These are phyloP conservation scores for Eustoma russellianum DNA, from an alignment of 257 asterid genomes.

Conservation along the genomic window DNA sequence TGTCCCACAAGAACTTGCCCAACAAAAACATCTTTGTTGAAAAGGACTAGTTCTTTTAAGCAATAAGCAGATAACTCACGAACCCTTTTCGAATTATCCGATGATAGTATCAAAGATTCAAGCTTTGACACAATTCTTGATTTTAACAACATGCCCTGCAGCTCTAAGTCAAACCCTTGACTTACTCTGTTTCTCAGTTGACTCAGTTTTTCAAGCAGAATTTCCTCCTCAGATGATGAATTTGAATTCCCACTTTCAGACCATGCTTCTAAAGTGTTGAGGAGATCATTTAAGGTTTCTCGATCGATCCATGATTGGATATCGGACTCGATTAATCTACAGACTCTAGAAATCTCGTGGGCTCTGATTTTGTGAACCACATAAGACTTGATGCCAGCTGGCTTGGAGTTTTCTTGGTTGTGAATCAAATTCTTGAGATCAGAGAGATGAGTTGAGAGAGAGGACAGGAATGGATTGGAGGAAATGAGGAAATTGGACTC, in stretches of 20 bases:
- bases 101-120: constrained; percentile 29
- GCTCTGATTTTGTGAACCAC: constrained; percentile 35
- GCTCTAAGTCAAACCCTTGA: constrained; percentile 37
- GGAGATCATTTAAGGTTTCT: constrained; percentile 29
- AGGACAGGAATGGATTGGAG: constrained; percentile 28
- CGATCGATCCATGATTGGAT: constrained; percentile 53
- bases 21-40: constrained; percentile 72
- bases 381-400: constrained; percentile 34
- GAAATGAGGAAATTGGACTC: constrained; percentile 36
- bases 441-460: constrained; percentile 38
- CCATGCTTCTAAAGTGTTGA: constrained; percentile 10
- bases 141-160: constrained; percentile 50
- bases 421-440: constrained; percentile 29
- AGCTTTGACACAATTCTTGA: constrained; percentile 37
- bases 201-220: constrained; percentile 25
- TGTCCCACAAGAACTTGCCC: constrained; percentile 47
- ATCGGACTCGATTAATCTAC: constrained; percentile 40
- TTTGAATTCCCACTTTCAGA: constrained; percentile 1
- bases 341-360: constrained; percentile 48
- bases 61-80: constrained; percentile 53
- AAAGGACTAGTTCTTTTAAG: constrained; percentile 43
- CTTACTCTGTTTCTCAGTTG: constrained; percentile 29
- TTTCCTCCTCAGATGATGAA: constrained; percentile 21
- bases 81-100: constrained; percentile 17
- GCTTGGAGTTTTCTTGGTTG: constrained; percentile 30